Evolutionary conservation across 2,329 filamentous ascomycete species (phyloP), one percentile per base, ranked within the genome.

Genomic region (Clonostachys solani): DNA sequence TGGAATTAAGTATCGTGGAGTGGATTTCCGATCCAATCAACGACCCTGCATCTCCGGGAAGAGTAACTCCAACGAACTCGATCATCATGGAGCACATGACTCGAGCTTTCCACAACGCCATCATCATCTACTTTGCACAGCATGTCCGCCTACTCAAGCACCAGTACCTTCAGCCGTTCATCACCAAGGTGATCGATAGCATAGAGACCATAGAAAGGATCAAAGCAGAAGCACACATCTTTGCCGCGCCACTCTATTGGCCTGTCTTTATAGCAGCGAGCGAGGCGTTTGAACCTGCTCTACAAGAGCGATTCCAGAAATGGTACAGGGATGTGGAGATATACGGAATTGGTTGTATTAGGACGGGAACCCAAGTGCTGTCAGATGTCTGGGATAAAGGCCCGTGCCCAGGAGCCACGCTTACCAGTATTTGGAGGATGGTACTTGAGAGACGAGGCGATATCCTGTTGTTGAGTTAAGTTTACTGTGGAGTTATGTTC

Each of bases 71-170:
- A 29, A 29, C 23, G 2, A 29, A 29, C 23, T 29, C 23, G 23
- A 9, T 29, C 23, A 52, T 54, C 16, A 53, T 53, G 15, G 35
- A 47, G 23, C 47, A 49, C 13, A 50, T 52, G 15, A 54, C 52
- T 8, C 35, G 38, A 8, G 53, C 53, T 5, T 59, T 59, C 37
- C 55, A 59, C 37, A 54, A 60, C 33, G 57, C 57, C 10, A 35
- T 59, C 19, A 54, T 59, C 16, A 55, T 59, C 1, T 59, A 60
- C 43, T 56, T 60, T 18, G 49, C 56, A 0, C 55, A 56, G 17
- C 51, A 53, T 10, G 46, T 58, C 0, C 49, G 50, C 4, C 45
- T 55, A 0, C 44, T 58, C 1, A 46, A 51, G 7, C 48, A 53
- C n/a, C 47, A 50, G 0, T 57, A 56, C 10, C 41, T 58, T 4